A percentile compares a stretch with the other conserved stretches of the same genome.
Evolutionary conservation across 2,329 filamentous ascomycete genomes (phyloP).

Genomic region (Ceratocystis lukuohia): DNA sequence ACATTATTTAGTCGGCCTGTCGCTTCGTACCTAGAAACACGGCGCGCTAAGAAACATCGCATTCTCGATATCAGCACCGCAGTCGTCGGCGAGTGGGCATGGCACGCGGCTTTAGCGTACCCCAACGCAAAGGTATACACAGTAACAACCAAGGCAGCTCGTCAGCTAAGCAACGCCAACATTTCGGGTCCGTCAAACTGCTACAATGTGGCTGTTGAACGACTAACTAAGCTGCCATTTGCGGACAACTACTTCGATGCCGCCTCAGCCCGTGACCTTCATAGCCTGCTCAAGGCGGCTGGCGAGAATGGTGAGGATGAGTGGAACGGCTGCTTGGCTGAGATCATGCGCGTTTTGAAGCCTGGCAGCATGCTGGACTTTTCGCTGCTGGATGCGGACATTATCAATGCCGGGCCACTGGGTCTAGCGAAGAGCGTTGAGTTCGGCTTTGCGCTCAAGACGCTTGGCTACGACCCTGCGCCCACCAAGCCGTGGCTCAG

Average conservation of each 20-base stretch:
- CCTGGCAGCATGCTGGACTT: constrained; percentile 90
- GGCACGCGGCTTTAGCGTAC: constrained; percentile 79
- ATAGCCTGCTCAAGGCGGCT: constrained; percentile 65
- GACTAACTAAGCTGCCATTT: constrained; percentile 73
- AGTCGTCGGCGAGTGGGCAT: constrained; percentile 83
- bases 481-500: constrained; percentile 71
- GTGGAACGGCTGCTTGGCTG: constrained; percentile 70
- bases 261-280: constrained; percentile 75
- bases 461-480: constrained; percentile 74
- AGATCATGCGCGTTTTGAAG: constrained; percentile 85
- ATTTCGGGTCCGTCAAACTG: constrained; percentile 80
- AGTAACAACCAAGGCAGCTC: constrained; percentile 59
- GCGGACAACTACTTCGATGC: constrained; percentile 77
- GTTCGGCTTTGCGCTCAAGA: constrained; percentile 81
- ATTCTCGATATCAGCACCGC: constrained; percentile 82
- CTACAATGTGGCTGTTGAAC: constrained; percentile 63
- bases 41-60: constrained; percentile 34
- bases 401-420: constrained; percentile 69
- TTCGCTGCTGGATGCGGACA: constrained; percentile 74
- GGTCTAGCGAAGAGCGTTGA: constrained; percentile 77
- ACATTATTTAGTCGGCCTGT: constrained; percentile 50
- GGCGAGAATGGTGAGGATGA: constrained; percentile 61
- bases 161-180: constrained; percentile 58
- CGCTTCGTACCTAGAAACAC: constrained; percentile 40
- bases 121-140: constrained; percentile 80